Conservation (phyloP, 768 basidiomycete genomes). For the Mycena capillaripes region DNA sequence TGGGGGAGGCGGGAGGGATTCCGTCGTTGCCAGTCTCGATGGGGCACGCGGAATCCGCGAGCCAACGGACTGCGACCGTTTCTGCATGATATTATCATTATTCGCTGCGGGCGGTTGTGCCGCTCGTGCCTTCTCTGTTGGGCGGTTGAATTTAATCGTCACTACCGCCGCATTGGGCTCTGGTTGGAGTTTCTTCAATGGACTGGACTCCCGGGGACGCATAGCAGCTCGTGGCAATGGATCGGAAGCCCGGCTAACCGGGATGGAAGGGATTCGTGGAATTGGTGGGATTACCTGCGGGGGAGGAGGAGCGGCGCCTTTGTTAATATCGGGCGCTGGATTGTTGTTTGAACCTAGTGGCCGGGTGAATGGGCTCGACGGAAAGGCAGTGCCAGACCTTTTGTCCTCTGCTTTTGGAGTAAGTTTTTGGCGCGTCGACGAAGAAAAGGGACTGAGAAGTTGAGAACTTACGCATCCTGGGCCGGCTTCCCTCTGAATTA, state of each 20-base stretch:
- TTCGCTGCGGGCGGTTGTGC: neutral
- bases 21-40: neutral
- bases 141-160: neutral
- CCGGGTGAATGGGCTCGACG: slow-evolving; percentile 19
- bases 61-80: slow-evolving; percentile 25
- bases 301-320: neutral
- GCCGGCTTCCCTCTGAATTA: slow-evolving; percentile 25
- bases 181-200: neutral
- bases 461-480: neutral
- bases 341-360: neutral
- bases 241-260: neutral
- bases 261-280: neutral
- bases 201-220: too few species aligned
- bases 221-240: neutral
- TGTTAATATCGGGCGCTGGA: neutral
- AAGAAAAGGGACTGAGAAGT: too few species aligned
- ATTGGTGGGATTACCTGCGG: neutral
- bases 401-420: neutral
- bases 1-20: neutral
- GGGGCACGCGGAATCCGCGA: slow-evolving; percentile 21
- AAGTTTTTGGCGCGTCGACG: too few species aligned
- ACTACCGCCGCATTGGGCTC: neutral
- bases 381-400: neutral
- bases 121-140: neutral
- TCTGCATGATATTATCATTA: neutral